Base-by-base conservation (phyloP, 495 filamentous ascomycete species). In the Alectoria sarmentosa region DNA sequence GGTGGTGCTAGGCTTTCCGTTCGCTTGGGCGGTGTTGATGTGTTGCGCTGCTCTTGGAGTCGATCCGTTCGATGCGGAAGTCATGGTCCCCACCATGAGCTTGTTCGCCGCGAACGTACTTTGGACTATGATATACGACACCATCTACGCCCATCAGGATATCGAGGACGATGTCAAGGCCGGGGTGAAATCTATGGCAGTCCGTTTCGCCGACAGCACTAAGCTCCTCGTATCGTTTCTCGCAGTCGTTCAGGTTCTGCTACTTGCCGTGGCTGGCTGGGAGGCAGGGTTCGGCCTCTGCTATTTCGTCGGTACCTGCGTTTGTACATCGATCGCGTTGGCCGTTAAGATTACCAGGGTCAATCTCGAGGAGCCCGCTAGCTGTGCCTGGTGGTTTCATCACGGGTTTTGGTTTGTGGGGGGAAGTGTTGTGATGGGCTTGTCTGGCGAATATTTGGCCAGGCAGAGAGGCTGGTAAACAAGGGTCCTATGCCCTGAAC, bases 401-500 rank as follows among this genome's bases (percentile, higher is more conserved):
- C 42, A 60, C 15, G 58, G 58, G 42, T 42, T 37, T 21, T 60
- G 58, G 58, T 60, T 60, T 17, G 58, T 60, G 19, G 58, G 58
- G 26, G 37, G 34, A 7, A 60, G 37, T 21, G 28, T 60, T 1
- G 32, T 60, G n/a, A n/a, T n/a, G n/a, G n/a, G n/a, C n/a, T n/a
- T n/a, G n/a, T n/a, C n/a, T n/a, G n/a, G n/a, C n/a, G n/a, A n/a
- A n/a, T n/a, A n/a, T n/a, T n/a, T n/a, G n/a, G n/a, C n/a, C n/a
- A n/a, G n/a, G n/a, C n/a, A n/a, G n/a, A n/a, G n/a, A n/a, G n/a
- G n/a, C n/a, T n/a, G n/a, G n/a, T n/a, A n/a, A n/a, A n/a, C n/a
- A n/a, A n/a, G n/a, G n/a, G n/a, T n/a, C n/a, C n/a, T n/a, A n/a
- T n/a, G n/a, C n/a, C n/a, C n/a, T n/a, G n/a, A n/a, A n/a, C n/a